Percentiles rank a stretch among this genome's conserved stretches.
Conservation (phyloP, 2,329 filamentous ascomycete species). For the Xylaria sp. region DNA sequence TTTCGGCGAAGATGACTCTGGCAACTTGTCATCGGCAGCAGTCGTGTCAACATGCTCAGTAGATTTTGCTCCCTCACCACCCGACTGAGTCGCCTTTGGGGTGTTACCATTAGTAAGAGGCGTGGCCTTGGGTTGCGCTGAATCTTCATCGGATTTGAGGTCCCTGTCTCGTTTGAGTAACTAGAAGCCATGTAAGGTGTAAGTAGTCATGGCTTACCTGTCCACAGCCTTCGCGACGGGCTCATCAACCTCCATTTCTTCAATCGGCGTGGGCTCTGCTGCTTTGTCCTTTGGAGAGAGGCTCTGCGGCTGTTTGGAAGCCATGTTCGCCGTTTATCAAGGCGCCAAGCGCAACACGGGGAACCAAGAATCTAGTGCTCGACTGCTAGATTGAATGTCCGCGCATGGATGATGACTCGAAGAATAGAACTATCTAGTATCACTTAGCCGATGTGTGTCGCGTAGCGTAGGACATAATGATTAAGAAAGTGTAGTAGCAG, state of each 20-base stretch:
- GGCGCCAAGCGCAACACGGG: constrained; percentile 26
- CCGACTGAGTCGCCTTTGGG: constrained; percentile 14
- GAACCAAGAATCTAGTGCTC: constrained; percentile 23
- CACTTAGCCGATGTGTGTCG: constrained; percentile 1
- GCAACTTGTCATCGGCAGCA: constrained; percentile 32
- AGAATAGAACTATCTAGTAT: not conserved
- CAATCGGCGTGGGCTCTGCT: constrained; percentile 31
- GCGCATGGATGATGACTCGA: constrained; percentile 30
- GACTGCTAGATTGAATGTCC: constrained; percentile 4
- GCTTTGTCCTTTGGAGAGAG: constrained; percentile 43
- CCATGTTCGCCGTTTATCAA: constrained; percentile 49
- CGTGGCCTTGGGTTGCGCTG: constrained; percentile 35
- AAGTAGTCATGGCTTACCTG: constrained; percentile 62
- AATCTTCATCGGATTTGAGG: constrained; percentile 38
- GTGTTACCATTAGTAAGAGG: constrained; percentile 44
- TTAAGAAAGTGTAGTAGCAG: not conserved
- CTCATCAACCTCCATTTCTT: constrained; percentile 63
- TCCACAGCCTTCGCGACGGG: constrained; percentile 56
- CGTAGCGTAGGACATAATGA: not conserved
- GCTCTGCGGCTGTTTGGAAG: constrained; percentile 48
- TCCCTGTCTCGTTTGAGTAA: constrained; percentile 37
- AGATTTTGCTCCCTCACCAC: constrained; percentile 28
- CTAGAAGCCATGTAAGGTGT: not conserved
- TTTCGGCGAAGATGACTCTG: constrained; percentile 37
- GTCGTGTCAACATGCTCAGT: constrained; percentile 43